Evolutionary conservation across 441 rosid genomes (phyloP).

Genomic region (Populus hybrid): DNA sequence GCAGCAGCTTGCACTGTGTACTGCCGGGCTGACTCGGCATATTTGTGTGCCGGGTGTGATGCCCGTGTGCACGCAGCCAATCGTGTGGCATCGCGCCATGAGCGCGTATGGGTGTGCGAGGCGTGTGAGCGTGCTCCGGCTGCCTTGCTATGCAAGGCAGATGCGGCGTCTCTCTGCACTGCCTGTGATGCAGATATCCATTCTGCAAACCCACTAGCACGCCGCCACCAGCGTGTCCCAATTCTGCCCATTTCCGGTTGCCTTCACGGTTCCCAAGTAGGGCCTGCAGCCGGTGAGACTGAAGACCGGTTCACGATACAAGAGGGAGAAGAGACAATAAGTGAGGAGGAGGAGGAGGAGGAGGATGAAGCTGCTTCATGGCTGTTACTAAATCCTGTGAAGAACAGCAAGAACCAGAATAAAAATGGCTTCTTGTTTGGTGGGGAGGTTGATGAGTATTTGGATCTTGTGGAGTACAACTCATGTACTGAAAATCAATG

Average conservation of each 20-base stretch:
- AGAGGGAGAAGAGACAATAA: constrained; percentile 34
- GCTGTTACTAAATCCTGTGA: constrained; percentile 57
- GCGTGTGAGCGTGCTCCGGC: constrained; percentile 89
- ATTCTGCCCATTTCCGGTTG: constrained; percentile 57
- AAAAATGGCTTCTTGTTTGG: constrained; percentile 53
- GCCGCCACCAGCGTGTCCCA: constrained; percentile 87
- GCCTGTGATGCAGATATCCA: constrained; percentile 84
- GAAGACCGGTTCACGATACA: constrained; percentile 33
- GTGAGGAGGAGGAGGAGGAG: constrained; percentile 64
- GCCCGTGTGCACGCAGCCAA: constrained; percentile 71
- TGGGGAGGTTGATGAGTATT: constrained; percentile 61
- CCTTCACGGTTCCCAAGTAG: constrained; percentile 25
- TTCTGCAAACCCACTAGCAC: constrained; percentile 87
- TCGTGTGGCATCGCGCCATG: constrained; percentile 76
- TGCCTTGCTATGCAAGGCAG: constrained; percentile 83
- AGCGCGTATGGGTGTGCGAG: constrained; percentile 78
- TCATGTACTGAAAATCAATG: constrained; percentile 43
- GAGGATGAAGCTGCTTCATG: constrained; percentile 82
- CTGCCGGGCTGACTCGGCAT: constrained; percentile 79
- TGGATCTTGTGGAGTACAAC: constrained; percentile 69
- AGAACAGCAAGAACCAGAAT: constrained; percentile 26
- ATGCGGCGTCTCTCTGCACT: constrained; percentile 79
- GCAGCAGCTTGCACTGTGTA: constrained; percentile 72
- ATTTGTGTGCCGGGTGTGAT: constrained; percentile 69
- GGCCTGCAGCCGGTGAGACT: constrained; percentile 23